Evolutionary conservation across 495 filamentous ascomycete species (phyloP).

Genomic region (Penicillium egyptiacum): DNA sequence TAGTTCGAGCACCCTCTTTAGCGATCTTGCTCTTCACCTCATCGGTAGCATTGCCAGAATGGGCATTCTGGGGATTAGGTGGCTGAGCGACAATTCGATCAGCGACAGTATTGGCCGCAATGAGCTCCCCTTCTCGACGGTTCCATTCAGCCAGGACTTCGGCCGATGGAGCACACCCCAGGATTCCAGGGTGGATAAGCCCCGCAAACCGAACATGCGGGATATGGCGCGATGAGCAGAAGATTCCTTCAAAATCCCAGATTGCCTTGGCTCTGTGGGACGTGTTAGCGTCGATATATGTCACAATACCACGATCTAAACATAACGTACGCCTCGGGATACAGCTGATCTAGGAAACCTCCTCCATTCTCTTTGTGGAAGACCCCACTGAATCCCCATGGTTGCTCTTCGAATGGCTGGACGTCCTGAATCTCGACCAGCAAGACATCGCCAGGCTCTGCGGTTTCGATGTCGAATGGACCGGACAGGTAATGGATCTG

Average conservation of each 20-base stretch:
- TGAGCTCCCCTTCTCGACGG: constrained; percentile 74
- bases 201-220: constrained; percentile 85
- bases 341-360: constrained; percentile 88
- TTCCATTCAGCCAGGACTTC: constrained; percentile 76
- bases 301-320: background rate
- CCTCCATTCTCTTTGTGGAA: constrained; percentile 85
- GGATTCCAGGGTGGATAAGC: constrained; percentile 92
- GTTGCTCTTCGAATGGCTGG: constrained; percentile 81
- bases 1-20: constrained; percentile 82
- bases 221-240: constrained; percentile 87
- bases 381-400: constrained; percentile 91
- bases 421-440: constrained; percentile 95
- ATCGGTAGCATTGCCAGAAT: constrained; percentile 65
- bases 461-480: constrained; percentile 85
- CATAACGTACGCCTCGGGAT: constrained; percentile 67
- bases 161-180: constrained; percentile 83
- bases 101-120: constrained; percentile 59
- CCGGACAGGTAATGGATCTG: constrained; percentile 85
- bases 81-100: constrained; percentile 79
- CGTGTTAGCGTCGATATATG: background rate
- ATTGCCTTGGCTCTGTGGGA: constrained; percentile 78
- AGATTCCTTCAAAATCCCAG: constrained; percentile 97
- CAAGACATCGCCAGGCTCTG: constrained; percentile 83
- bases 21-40: constrained; percentile 72
- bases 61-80: constrained; percentile 67